Conservation (phyloP, 805 yeast species). For the Candida easanensis region DNA sequence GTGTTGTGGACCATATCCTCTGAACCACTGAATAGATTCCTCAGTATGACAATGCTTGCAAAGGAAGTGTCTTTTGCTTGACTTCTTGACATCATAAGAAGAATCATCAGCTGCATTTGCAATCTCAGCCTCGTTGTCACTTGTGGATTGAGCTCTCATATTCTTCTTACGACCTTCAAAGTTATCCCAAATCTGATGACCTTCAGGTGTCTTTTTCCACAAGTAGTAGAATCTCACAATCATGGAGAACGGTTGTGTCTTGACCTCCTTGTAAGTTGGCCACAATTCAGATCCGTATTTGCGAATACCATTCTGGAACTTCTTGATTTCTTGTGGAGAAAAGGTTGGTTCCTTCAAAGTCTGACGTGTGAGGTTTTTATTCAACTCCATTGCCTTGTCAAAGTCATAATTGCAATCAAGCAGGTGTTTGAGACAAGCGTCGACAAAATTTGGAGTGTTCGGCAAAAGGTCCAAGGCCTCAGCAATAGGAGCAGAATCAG, state of each 20-base stretch:
- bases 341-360: constrained; percentile 77
- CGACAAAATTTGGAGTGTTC: constrained; percentile 79
- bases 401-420: constrained; percentile 51
- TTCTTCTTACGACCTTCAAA: constrained; percentile 72
- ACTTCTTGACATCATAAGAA: constrained; percentile 56
- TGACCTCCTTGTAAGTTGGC: constrained; percentile 70
- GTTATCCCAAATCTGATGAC: constrained; percentile 79
- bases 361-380: constrained; percentile 49
- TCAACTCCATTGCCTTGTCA: constrained; percentile 44
- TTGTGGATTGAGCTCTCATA: constrained; percentile 31
- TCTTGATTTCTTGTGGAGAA: constrained; percentile 53
- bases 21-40: constrained; percentile 60
- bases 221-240: constrained; percentile 83
- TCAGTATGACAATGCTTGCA: constrained; percentile 74
- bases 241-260: constrained; percentile 70
- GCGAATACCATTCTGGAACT: constrained; percentile 74
- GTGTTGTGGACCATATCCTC: constrained; percentile 60
- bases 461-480: constrained; percentile 49
- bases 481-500: constrained; percentile 56
- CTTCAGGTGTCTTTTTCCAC: constrained; percentile 86
- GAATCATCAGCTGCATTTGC: constrained; percentile 61
- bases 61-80: constrained; percentile 39
- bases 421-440: constrained; percentile 59
- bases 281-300: constrained; percentile 76
- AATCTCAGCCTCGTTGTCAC: constrained; percentile 25